phyloP scores from a whole-genome alignment of 2,329 filamentous ascomycete species.

The Monosporascus sp. region DNA sequence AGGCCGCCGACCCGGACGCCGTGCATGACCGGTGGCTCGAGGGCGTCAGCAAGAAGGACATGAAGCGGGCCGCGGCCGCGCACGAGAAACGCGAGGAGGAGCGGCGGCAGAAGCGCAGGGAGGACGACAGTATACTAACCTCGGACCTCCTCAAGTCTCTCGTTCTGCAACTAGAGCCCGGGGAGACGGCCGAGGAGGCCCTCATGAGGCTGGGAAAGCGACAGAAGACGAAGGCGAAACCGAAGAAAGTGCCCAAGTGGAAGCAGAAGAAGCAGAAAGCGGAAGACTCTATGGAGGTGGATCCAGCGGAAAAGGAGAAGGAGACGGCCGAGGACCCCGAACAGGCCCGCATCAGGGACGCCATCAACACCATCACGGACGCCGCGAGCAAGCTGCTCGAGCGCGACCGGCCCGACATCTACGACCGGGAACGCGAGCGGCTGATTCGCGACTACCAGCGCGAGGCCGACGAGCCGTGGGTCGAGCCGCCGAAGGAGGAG shows the following conservation, averaged over 20 bases:
- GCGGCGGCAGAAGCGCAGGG: constrained; percentile 61
- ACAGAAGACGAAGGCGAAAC: constrained; percentile 38
- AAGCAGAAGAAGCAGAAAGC: constrained; percentile 63
- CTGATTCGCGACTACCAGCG: constrained; percentile 76
- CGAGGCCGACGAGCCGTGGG: constrained; percentile 85
- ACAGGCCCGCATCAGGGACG: constrained; percentile 63
- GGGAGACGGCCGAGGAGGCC: constrained; percentile 85
- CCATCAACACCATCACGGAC: constrained; percentile 78
- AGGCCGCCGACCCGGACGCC: constrained; percentile 82
- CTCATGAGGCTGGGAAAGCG: constrained; percentile 72
- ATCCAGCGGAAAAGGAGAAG: constrained; percentile 30
- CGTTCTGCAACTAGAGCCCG: constrained; percentile 66
- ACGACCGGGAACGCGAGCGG: constrained; percentile 79
- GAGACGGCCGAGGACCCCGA: constrained; percentile 56
- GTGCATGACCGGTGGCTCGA: constrained; percentile 90
- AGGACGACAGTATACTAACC: constrained; percentile 69
- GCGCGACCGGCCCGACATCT: constrained; percentile 82
- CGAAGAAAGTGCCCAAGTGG: constrained; percentile 57
- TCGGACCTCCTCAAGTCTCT: constrained; percentile 68
- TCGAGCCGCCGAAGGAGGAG: constrained; percentile 34
- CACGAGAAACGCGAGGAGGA: constrained; percentile 81
- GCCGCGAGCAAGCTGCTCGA: constrained; percentile 83
- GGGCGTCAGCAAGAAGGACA: constrained; percentile 88
- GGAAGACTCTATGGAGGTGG: constrained; percentile 63
- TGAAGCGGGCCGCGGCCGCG: constrained; percentile 79